Percentiles rank a stretch among this genome's conserved stretches.
Evolutionary conservation across 768 basidiomycete species (phyloP).

Genomic region (Sarcodon sp.): DNA sequence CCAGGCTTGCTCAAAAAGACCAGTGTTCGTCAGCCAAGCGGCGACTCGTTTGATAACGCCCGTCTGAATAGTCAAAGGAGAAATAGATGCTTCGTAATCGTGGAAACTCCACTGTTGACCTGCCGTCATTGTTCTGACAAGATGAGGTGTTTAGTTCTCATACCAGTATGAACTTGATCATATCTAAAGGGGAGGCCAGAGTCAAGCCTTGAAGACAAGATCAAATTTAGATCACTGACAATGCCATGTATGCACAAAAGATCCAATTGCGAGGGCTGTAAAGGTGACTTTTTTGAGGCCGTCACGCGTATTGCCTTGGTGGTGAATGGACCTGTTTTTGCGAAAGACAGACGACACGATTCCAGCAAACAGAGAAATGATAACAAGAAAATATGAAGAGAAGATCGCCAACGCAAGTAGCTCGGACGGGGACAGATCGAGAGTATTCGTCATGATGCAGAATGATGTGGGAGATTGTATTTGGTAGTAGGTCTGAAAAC

Average conservation of each 20-base stretch:
- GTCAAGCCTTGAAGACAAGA: neutral
- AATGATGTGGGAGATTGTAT: too few species aligned
- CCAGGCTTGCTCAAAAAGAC: constrained; percentile 52
- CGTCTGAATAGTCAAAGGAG: neutral
- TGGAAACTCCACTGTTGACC: constrained; percentile 38
- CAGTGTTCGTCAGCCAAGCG: constrained; percentile 39
- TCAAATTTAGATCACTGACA: constrained; percentile 20
- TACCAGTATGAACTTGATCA: constrained; percentile 32
- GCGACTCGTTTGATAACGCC: constrained; percentile 22
- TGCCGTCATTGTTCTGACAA: neutral
- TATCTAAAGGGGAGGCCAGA: constrained; percentile 18
- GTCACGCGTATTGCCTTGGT: constrained; percentile 3
- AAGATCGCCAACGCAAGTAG: constrained; percentile 15
- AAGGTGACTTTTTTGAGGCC: constrained; percentile 12
- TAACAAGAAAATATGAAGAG: constrained; percentile 21
- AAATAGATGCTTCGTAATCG: constrained; percentile 21
- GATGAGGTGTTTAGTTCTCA: constrained; percentile 5
- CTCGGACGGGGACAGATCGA: too few species aligned
- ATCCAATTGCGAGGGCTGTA: constrained; percentile 18
- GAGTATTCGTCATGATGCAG: too few species aligned
- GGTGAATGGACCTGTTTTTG: too few species aligned
- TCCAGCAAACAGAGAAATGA: constrained; percentile 15
- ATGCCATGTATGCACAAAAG: constrained; percentile 35
- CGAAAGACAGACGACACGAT: constrained; percentile 10
- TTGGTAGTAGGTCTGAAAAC: too few species aligned